These are phyloP conservation scores for Pezicula neosporulosa DNA, from an alignment of 2,329 filamentous ascomycete genomes.

Conservation along the genomic window DNA sequence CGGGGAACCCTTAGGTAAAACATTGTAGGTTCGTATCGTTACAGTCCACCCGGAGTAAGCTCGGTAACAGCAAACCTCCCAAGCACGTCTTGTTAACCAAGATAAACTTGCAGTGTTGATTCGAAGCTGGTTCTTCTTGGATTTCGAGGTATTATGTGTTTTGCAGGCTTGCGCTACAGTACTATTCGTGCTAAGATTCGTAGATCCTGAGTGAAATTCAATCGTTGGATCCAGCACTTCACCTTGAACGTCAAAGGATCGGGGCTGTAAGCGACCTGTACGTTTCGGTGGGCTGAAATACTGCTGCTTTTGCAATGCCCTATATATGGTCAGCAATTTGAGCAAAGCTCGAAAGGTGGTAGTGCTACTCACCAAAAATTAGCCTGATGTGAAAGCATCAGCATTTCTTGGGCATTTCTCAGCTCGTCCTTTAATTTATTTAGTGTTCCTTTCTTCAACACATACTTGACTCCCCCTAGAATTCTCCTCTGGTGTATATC, in stretches of 20 bases:
- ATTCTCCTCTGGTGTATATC: not conserved
- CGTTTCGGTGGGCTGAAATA: no score
- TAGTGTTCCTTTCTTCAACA: conserved; percentile 5
- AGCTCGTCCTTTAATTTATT: conserved; percentile 4
- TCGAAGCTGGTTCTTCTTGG: not conserved
- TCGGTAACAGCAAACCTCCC: not conserved
- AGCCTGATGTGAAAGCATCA: conserved; percentile 6
- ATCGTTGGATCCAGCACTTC: no score
- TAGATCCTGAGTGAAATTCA: no score
- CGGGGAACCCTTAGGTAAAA: not conserved
- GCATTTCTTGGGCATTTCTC: conserved; percentile 2
- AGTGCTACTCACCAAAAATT: not conserved
- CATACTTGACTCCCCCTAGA: conserved; percentile 4
- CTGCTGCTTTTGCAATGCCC: not conserved
- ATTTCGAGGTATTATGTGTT: not conserved
- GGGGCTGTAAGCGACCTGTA: no score
- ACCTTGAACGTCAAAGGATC: no score
- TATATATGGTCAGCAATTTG: not conserved
- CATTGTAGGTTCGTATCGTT: not conserved
- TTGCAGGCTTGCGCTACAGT: no score
- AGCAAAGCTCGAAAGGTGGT: no score
- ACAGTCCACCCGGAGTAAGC: not conserved
- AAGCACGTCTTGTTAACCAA: not conserved
- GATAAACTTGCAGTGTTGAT: not conserved
- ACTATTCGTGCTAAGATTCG: no score